Conservation (phyloP, 2,329 filamentous ascomycete genomes). For the Neonectria sp. region DNA sequence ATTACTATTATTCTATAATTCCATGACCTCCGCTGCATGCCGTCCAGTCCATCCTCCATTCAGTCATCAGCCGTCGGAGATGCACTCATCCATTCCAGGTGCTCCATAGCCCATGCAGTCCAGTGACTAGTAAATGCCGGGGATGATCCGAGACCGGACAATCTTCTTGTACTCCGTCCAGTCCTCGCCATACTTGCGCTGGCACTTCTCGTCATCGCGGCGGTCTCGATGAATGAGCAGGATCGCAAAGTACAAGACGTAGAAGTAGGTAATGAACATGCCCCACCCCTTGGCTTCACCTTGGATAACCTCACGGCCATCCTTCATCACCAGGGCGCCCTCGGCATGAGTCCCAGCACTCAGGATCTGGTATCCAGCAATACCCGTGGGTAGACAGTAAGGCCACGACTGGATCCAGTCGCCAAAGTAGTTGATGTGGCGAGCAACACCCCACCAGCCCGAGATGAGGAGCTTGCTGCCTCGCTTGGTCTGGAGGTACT, state of each 20-base stretch:
- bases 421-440: conserved; percentile 96
- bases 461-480: conserved; percentile 87
- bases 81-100: background rate
- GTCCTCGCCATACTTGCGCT: conserved; percentile 90
- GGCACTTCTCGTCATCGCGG: conserved; percentile 92
- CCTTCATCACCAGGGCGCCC: conserved; percentile 69
- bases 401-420: conserved; percentile 97
- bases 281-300: conserved; percentile 86
- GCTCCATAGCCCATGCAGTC: conserved; percentile 12
- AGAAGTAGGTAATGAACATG: conserved; percentile 94
- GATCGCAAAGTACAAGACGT: conserved; percentile 91
- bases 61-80: conserved; percentile 5
- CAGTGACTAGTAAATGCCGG: conserved; percentile 79
- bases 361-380: conserved; percentile 85
- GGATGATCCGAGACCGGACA: conserved; percentile 87
- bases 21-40: background rate
- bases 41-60: background rate
- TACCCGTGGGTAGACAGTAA: conserved; percentile 87
- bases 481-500: conserved; percentile 86
- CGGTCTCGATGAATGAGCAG: conserved; percentile 88
- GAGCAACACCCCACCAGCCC: conserved; percentile 93
- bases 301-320: conserved; percentile 77
- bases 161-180: conserved; percentile 91
- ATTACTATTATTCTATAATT: background rate
- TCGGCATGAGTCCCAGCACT: conserved; percentile 66